These are phyloP conservation scores for Clavispora vitiphila DNA, from an alignment of 805 yeast genomes.

Conservation along the genomic window DNA sequence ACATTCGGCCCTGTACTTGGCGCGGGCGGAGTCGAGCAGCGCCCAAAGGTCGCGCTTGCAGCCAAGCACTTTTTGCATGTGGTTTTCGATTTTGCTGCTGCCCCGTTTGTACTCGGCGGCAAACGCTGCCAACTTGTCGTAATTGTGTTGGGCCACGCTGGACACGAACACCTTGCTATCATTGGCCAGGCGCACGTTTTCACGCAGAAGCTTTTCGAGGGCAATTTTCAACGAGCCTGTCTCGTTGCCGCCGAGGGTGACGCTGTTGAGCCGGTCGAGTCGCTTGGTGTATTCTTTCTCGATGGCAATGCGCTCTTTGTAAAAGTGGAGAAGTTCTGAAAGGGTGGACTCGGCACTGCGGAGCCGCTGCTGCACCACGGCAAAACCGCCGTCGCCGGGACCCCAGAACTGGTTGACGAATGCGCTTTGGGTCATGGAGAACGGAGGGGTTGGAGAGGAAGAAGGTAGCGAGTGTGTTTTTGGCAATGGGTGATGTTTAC, in stretches of 20 bases:
- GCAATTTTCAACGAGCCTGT: slow-evolving; percentile 56
- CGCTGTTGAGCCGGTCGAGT: slow-evolving; percentile 43
- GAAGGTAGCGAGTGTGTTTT: not conserved
- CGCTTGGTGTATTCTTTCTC: slow-evolving; percentile 70
- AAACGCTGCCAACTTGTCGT: slow-evolving; percentile 50
- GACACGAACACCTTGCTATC: slow-evolving; percentile 53
- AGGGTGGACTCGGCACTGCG: slow-evolving; percentile 54
- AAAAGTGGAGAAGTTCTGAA: slow-evolving; percentile 31
- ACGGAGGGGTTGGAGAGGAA: not conserved
- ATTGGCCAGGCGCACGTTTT: slow-evolving; percentile 54
- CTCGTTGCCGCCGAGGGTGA: slow-evolving; percentile 49
- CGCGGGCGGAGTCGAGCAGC: slow-evolving; percentile 35
- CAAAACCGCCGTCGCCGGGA: slow-evolving; percentile 62
- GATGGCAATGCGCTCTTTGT: slow-evolving; percentile 44
- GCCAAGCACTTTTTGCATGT: slow-evolving; percentile 49
- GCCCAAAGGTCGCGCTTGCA: slow-evolving; percentile 36
- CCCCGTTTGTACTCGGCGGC: slow-evolving; percentile 46
- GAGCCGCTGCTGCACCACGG: slow-evolving; percentile 50
- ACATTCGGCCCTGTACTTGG: slow-evolving; percentile 54
- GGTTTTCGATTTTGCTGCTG: slow-evolving; percentile 52
- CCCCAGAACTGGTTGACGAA: slow-evolving; percentile 54
- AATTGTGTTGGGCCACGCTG: slow-evolving; percentile 43
- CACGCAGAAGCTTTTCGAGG: slow-evolving; percentile 52
- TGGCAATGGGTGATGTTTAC: slow-evolving; percentile 4
- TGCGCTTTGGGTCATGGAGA: slow-evolving; percentile 16